Conservation (phyloP, 768 basidiomycete species). For the Suillus lakei region DNA sequence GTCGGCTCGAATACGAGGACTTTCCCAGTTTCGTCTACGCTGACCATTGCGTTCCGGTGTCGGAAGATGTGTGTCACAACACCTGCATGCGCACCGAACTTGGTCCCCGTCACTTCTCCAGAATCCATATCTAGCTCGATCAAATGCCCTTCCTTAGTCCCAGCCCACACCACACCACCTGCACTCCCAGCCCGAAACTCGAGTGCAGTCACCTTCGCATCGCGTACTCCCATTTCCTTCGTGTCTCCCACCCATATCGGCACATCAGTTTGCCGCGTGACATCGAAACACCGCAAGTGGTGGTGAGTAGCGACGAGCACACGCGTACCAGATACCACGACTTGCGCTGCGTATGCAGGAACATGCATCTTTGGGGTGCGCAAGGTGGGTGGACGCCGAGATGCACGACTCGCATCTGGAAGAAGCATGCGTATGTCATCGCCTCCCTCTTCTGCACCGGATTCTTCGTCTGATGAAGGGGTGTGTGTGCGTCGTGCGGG, state of each 20-base stretch:
- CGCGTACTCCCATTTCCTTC: slow-evolving; percentile 65
- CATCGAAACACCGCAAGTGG: slow-evolving; percentile 67
- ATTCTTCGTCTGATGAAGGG: slow-evolving; percentile 56
- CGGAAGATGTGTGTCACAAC: slow-evolving; percentile 77
- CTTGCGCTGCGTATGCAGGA: slow-evolving; percentile 56
- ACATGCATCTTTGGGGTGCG: slow-evolving; percentile 57
- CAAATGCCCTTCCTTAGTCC: slow-evolving; percentile 89
- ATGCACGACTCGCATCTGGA: slow-evolving; percentile 73
- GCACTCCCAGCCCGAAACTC: slow-evolving; percentile 67
- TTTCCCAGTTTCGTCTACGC: slow-evolving; percentile 88
- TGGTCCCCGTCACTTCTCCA: slow-evolving; percentile 59
- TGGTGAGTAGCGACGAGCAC: slow-evolving; percentile 63
- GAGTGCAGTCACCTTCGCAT: slow-evolving; percentile 73
- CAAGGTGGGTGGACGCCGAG: slow-evolving; percentile 51
- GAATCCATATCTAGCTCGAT: slow-evolving; percentile 79
- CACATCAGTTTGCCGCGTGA: slow-evolving; percentile 43
- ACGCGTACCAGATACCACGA: slow-evolving; percentile 59
- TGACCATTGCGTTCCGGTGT: slow-evolving; percentile 71
- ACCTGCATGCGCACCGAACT: slow-evolving; percentile 65
- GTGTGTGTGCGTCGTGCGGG: slow-evolving; percentile 54
- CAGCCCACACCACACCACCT: slow-evolving; percentile 79
- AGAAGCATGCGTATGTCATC: slow-evolving; percentile 58
- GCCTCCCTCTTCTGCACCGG: slow-evolving; percentile 48
- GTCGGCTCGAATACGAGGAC: slow-evolving; percentile 70
- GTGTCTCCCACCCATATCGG: slow-evolving; percentile 60